A percentile compares a stretch with the other conserved stretches of the same genome.
Evolutionary conservation across 116 monocot genomes (phyloP).

Genomic region (Papilionanthe hybrid): DNA sequence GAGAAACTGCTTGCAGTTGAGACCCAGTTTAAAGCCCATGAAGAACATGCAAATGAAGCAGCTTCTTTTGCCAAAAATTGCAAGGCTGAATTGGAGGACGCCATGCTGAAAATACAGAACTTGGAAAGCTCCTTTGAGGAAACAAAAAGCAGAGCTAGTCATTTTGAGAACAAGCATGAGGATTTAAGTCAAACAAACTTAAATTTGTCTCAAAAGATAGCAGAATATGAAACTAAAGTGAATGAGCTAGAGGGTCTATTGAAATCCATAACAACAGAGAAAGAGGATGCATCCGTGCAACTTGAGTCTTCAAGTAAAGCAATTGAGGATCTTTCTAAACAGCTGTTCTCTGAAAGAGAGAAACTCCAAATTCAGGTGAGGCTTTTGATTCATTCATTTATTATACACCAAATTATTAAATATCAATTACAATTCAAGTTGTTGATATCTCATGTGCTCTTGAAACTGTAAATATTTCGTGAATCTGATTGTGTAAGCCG

Average conservation of each 20-base stretch:
- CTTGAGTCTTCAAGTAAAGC: constrained; percentile 39
- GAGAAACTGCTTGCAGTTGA: constrained; percentile 69
- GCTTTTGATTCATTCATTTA: constrained; percentile 8
- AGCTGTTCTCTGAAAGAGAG: constrained; percentile 45
- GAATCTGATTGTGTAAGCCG: constrained; percentile 1
- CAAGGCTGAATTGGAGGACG: constrained; percentile 43
- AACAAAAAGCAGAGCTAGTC: constrained; percentile 25
- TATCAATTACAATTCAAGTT: background rate
- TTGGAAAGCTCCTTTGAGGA: constrained; percentile 36
- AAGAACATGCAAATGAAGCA: constrained; percentile 43
- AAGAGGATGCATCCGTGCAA: constrained; percentile 34
- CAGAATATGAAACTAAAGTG: constrained; percentile 42
- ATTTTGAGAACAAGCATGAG: constrained; percentile 59
- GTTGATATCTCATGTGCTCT: constrained; percentile 1
- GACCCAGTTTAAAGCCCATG: constrained; percentile 38
- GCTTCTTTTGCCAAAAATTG: constrained; percentile 26
- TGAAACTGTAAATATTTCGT: background rate
- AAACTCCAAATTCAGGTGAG: constrained; percentile 67
- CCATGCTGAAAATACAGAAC: constrained; percentile 33
- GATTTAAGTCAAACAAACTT: constrained; percentile 45
- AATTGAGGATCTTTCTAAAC: constrained; percentile 49
- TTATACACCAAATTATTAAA: background rate
- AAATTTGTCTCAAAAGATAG: constrained; percentile 55
- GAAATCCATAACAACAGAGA: constrained; percentile 36
- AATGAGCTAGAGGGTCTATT: constrained; percentile 46